Percentiles rank a stretch among this genome's conserved stretches.
phyloP scores from a whole-genome alignment of 179 eudicot species.

The Gypsophila paniculata region DNA sequence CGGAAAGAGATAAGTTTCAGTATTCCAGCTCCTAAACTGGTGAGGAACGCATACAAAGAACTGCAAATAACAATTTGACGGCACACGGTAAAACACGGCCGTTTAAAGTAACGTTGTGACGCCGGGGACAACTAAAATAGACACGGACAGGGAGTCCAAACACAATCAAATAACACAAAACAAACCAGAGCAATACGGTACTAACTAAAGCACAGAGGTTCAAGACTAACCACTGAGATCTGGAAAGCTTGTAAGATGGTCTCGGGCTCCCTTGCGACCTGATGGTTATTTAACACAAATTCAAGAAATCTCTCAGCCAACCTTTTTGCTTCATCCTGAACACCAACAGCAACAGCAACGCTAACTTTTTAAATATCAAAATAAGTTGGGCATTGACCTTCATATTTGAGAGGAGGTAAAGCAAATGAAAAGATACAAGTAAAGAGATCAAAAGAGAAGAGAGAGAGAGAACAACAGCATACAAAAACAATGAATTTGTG shows the following conservation, averaged over 20 bases:
- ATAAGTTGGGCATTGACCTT: neutral
- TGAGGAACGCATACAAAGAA: neutral
- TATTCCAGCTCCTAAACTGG: neutral
- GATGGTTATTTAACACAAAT: slow-evolving; percentile 61
- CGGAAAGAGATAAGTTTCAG: neutral
- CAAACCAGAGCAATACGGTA: slow-evolving; percentile 5
- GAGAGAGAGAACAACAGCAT: neutral
- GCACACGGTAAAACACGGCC: neutral
- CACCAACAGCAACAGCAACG: neutral
- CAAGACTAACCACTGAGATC: slow-evolving; percentile 70
- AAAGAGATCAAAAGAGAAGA: neutral
- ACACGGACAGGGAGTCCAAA: neutral
- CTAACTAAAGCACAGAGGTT: slow-evolving; percentile 7
- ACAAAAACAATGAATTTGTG: neutral
- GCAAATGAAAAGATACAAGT: neutral
- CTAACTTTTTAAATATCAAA: neutral
- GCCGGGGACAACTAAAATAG: neutral
- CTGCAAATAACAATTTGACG: neutral
- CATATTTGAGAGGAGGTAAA: neutral
- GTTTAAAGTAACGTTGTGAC: neutral
- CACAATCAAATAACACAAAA: neutral
- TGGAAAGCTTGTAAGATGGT: slow-evolving; percentile 71
- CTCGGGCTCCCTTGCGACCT: slow-evolving; percentile 51
- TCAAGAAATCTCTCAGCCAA: slow-evolving; percentile 56
- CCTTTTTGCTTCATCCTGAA: slow-evolving; percentile 63